Evolutionary conservation across 257 asterid species (phyloP).

Genomic region (Fraxinus quadrangulata): DNA sequence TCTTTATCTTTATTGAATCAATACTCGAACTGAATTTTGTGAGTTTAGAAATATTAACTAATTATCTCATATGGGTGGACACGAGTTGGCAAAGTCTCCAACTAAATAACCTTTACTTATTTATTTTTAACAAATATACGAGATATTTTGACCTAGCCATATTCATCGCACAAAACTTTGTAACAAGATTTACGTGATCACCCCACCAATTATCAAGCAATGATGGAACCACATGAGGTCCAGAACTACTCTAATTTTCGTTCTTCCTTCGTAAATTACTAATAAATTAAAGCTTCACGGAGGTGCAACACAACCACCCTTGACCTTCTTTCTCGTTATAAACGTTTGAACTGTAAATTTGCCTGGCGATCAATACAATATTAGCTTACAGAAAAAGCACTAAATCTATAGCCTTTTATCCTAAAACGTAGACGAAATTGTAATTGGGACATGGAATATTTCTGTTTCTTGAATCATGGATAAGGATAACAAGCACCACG

Average conservation of each 20-base stretch:
- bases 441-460: constrained; percentile 36
- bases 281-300: constrained; percentile 6
- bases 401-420: constrained; percentile 17
- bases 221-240: constrained; percentile 64
- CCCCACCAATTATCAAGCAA: constrained; percentile 35
- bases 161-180: constrained; percentile 18
- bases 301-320: constrained; percentile 25
- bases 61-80: not conserved
- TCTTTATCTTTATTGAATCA: too few species aligned
- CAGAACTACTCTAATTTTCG: constrained; percentile 24
- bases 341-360: constrained; percentile 36
- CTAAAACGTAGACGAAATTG: constrained; percentile 23
- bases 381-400: constrained; percentile 24
- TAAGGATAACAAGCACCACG: constrained; percentile 52
- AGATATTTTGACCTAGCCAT: constrained; percentile 27
- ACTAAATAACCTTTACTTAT: too few species aligned
- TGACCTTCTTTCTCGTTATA: constrained; percentile 43
- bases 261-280: constrained; percentile 2
- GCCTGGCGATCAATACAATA: constrained; percentile 55
- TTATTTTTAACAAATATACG: not conserved
- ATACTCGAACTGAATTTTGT: not conserved
- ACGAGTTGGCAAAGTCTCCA: not conserved
- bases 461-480: constrained; percentile 46
- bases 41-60: too few species aligned
- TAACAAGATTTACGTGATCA: constrained; percentile 42